Evolutionary conservation across 2,329 filamentous ascomycete species (phyloP).

Genomic region (Esteya vermicola): DNA sequence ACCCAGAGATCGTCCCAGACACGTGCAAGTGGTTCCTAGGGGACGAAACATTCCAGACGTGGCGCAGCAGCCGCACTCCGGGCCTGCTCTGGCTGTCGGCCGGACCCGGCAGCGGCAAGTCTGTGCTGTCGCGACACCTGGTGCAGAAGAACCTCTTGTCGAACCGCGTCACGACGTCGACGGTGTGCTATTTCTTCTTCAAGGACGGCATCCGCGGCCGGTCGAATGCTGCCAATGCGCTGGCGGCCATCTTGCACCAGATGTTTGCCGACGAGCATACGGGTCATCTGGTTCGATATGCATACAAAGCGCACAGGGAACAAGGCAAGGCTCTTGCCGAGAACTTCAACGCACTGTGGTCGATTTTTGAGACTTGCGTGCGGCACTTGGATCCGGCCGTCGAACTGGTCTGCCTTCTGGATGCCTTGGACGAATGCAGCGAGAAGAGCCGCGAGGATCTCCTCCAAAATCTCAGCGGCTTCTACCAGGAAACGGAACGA

Average conservation of each 20-base stretch:
- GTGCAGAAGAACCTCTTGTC: not conserved
- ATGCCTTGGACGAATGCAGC: not conserved
- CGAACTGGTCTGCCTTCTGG: slow-evolving; percentile 2
- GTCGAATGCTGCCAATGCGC: not conserved
- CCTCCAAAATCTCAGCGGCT: not conserved
- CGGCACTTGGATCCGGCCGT: not conserved
- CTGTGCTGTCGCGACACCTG: slow-evolving; percentile 1
- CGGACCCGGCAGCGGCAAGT: slow-evolving; percentile 3
- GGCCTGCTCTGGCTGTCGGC: slow-evolving; percentile 6
- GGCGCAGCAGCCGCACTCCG: not conserved
- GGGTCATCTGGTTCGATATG: not conserved
- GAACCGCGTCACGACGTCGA: not conserved
- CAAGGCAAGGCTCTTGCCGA: not conserved
- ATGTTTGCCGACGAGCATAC: not conserved
- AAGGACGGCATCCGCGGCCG: slow-evolving; percentile 6
- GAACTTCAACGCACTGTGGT: not conserved
- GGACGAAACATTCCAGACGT: not conserved
- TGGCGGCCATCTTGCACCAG: slow-evolving; percentile 5
- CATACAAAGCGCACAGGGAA: not conserved
- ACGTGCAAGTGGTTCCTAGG: not conserved
- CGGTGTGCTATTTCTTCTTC: slow-evolving; percentile 7
- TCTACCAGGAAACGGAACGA: slow-evolving; percentile 7
- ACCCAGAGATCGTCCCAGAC: not conserved
- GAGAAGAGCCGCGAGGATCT: not conserved
- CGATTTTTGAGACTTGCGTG: not conserved